Percentiles rank a stretch among this genome's conserved stretches.
Conservation (phyloP, 352 stramenopile genomes). For the Pythium insidiosum region DNA sequence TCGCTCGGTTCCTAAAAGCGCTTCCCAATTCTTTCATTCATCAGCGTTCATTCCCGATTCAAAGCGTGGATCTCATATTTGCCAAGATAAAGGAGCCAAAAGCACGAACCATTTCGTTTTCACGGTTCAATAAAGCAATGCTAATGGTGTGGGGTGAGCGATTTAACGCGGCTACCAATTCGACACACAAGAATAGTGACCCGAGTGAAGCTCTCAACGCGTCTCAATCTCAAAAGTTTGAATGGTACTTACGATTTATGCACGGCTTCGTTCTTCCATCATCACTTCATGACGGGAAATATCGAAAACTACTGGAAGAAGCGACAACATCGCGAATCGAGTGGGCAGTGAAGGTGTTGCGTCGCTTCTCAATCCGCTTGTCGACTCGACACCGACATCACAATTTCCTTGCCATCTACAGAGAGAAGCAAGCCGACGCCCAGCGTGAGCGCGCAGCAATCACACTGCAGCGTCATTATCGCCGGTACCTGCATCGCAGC, state of each 20-base stretch:
- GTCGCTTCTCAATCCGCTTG: constrained; percentile 32
- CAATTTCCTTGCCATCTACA: constrained; percentile 35
- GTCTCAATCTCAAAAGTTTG: no score
- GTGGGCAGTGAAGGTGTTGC: constrained; percentile 36
- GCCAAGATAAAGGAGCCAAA: constrained; percentile 74
- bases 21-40: constrained; percentile 53
- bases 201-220: no score
- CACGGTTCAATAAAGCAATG: constrained; percentile 55
- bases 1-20: constrained; percentile 51
- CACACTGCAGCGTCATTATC: constrained; percentile 36
- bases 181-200: no score
- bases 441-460: constrained; percentile 14
- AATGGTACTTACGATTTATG: constrained; percentile 52
- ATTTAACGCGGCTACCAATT: no score
- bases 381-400: constrained; percentile 28
- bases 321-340: constrained; percentile 29
- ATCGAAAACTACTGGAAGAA: constrained; percentile 31
- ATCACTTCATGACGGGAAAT: constrained; percentile 48
- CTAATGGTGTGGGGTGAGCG: constrained; percentile 49
- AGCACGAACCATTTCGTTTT: constrained; percentile 45
- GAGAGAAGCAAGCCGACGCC: constrained; percentile 20
- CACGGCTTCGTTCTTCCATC: constrained; percentile 53
- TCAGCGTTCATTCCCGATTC: constrained; percentile 41
- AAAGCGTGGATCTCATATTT: constrained; percentile 57
- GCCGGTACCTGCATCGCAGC: constrained; percentile 33